Percentiles rank a stretch among this genome's conserved stretches.
Evolutionary conservation across 1,284 basidiomycete genomes (phyloP).

Genomic region (Termitomyces sp.): DNA sequence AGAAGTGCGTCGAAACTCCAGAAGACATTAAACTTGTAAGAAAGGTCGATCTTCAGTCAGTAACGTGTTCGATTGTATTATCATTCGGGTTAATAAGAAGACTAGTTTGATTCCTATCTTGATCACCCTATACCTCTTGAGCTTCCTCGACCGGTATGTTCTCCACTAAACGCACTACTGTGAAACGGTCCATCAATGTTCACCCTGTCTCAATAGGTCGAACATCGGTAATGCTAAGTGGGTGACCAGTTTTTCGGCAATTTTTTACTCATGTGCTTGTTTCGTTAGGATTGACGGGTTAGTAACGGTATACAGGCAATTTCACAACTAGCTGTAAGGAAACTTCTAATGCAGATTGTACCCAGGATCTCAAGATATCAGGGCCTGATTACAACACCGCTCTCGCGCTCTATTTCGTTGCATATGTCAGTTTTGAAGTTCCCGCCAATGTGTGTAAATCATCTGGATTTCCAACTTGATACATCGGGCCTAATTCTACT

Average conservation of each 20-base stretch:
- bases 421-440: slow-evolving; percentile 68
- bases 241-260: slow-evolving; percentile 19
- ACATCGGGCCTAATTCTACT: not conserved
- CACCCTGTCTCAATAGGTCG: slow-evolving; percentile 32
- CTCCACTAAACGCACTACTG: not conserved
- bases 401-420: slow-evolving; percentile 61
- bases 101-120: slow-evolving; percentile 47
- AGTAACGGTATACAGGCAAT: slow-evolving; percentile 28
- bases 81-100: not conserved
- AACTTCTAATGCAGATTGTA: not conserved
- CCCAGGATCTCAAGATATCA: slow-evolving; percentile 43
- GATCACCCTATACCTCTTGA: slow-evolving; percentile 60
- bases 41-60: slow-evolving; percentile 41
- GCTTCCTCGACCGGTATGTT: slow-evolving; percentile 59
- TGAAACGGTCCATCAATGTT: not conserved
- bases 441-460: slow-evolving; percentile 55
- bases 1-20: slow-evolving; percentile 24
- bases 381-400: slow-evolving; percentile 54
- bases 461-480: too few relatives aligned
- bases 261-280: not conserved
- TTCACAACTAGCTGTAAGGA: not conserved
- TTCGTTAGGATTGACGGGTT: slow-evolving; percentile 40
- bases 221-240: slow-evolving; percentile 69
- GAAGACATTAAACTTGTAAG: slow-evolving; percentile 38
- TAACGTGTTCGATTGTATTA: not conserved